Evolutionary conservation across 1,284 basidiomycete genomes (phyloP), one percentile per base, ranked within the genome.

Genomic region (Vanrija humicola): DNA sequence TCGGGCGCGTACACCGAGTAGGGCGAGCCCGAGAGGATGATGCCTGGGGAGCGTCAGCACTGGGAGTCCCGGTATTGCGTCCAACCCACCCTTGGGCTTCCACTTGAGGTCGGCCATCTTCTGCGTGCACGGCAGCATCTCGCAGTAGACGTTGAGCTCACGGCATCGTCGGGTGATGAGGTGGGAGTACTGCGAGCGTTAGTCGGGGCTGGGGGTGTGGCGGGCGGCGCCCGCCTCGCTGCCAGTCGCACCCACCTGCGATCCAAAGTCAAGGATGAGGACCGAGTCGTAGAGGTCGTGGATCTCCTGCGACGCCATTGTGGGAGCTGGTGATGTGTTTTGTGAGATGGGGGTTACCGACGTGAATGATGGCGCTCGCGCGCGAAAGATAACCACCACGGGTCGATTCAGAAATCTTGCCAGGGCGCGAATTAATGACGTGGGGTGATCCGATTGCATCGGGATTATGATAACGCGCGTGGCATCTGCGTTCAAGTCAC

Each of bases 121-220:
- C 54, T 90, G 88, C 3, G 95, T 99, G 78, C 96, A 99, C 40
- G 96, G 93, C 79, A 98, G 85, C 75, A 99, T 84, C 81, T 99
- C 96, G 61, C 95, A 96, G 77, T 98, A 98, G 55, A 98, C 75
- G 61, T 92, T 93, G 74, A 95, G 84, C 78, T 99, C 96, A 75
- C 96, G 89, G 82, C 95, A 98, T 85, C 96, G 83, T 74, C 96
- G 81, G 18, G 95, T 97, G 78, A 98, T 98, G 64, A 99, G 82
- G 81, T 98, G 96, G 66, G 94, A 98, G 78, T 98, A 98, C 89
- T 96, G 59, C 6, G 34, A 2, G 7, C 2, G 34, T 34, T 1
- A 55, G 50, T 28, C 1, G 28, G 28, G 16, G 21, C 12, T 34
- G 28, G 3, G 3, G 34, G 34, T 2, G 21, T 23, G 21, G 21